phyloP scores from a whole-genome alignment of 2,329 filamentous ascomycete species.

The Sporothrix phasma region DNA sequence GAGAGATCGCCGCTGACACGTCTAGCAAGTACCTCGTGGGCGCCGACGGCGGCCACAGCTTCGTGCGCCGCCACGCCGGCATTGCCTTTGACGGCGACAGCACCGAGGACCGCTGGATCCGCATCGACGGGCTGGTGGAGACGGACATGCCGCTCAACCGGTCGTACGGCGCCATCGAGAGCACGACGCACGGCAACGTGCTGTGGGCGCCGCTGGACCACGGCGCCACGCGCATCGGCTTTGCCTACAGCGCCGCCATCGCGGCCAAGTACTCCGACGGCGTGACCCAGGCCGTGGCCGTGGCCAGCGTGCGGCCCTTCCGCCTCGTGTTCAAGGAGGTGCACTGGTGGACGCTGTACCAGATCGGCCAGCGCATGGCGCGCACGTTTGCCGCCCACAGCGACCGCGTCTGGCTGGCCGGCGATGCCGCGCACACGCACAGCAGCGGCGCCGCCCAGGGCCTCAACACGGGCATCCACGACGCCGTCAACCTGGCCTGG shows the following conservation, averaged over 20 bases:
- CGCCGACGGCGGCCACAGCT: conserved; percentile 40
- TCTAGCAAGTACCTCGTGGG: conserved; percentile 38
- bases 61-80: conserved; percentile 35
- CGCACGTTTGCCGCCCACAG: conserved; percentile 46
- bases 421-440: conserved; percentile 45
- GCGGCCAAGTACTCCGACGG: conserved; percentile 27
- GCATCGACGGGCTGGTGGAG: conserved; percentile 40
- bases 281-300: conserved; percentile 41
- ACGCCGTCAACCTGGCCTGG: conserved; percentile 42
- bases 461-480: conserved; percentile 48
- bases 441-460: conserved; percentile 54
- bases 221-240: conserved; percentile 44
- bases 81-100: conserved; percentile 41
- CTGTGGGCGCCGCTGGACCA: conserved; percentile 45
- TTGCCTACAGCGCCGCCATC: conserved; percentile 36
- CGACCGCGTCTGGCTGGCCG: conserved; percentile 37
- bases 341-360: conserved; percentile 46
- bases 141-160: conserved; percentile 40
- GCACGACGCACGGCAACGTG: conserved; percentile 42
- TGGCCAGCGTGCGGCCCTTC: conserved; percentile 38
- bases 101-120: conserved; percentile 43
- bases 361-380: conserved; percentile 47
- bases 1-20: neutral
- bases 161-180: conserved; percentile 38
- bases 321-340: conserved; percentile 31